These are phyloP conservation scores for Suillus tomentosus DNA, from an alignment of 768 basidiomycete species.

Conservation along the genomic window DNA sequence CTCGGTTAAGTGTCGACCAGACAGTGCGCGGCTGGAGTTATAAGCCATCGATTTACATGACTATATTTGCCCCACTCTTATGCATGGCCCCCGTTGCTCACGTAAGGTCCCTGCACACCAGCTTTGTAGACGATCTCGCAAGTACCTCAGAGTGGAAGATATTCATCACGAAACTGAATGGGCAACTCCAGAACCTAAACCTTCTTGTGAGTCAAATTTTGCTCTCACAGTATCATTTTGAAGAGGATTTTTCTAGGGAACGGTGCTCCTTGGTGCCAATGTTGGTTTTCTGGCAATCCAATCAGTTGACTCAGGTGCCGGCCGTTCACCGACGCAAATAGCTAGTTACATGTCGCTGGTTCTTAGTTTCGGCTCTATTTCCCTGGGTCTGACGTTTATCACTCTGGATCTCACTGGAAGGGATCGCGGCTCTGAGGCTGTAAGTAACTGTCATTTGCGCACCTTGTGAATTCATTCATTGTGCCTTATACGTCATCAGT, in stretches of 20 bases:
- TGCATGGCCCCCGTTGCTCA: slow-evolving; percentile 52
- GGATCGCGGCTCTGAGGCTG: slow-evolving; percentile 20
- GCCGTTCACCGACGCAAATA: slow-evolving; percentile 36
- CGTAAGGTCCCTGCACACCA: slow-evolving; percentile 41
- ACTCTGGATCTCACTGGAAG: slow-evolving; percentile 38
- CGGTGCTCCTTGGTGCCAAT: slow-evolving; percentile 54
- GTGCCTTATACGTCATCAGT: not conserved
- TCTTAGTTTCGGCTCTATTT: slow-evolving; percentile 37
- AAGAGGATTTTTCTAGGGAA: slow-evolving; percentile 35
- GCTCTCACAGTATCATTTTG: not conserved
- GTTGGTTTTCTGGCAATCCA: slow-evolving; percentile 58
- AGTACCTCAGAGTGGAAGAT: slow-evolving; percentile 42
- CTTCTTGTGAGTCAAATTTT: slow-evolving; percentile 42
- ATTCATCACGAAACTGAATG: slow-evolving; percentile 43
- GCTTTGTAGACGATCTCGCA: slow-evolving; percentile 49
- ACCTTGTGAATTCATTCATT: not conserved
- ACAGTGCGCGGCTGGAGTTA: slow-evolving; percentile 35
- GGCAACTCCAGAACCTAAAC: slow-evolving; percentile 52
- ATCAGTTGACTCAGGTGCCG: slow-evolving; percentile 32
- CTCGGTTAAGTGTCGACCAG: slow-evolving; percentile 47
- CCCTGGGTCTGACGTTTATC: slow-evolving; percentile 39
- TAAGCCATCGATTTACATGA: slow-evolving; percentile 38
- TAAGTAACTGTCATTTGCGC: slow-evolving; percentile 7
- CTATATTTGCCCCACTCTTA: slow-evolving; percentile 39
- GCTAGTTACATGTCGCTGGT: slow-evolving; percentile 44